phyloP scores from a whole-genome alignment of 2,329 filamentous ascomycete genomes.

The Graphium sp. region DNA sequence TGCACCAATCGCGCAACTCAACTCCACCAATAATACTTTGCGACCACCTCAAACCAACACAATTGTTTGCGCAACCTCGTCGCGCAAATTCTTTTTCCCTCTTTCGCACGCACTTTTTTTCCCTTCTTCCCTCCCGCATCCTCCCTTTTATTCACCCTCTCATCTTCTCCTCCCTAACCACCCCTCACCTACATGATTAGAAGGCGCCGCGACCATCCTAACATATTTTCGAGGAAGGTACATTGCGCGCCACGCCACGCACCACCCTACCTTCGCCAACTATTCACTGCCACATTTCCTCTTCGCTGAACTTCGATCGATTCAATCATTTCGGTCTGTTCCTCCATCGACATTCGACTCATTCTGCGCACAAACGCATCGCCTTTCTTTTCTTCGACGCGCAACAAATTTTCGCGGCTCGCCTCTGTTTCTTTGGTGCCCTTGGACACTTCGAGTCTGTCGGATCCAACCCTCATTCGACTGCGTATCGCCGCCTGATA shows the following conservation, averaged over 20 bases:
- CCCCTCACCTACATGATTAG: slow-evolving; percentile 1
- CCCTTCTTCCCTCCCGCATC: slow-evolving; percentile 1
- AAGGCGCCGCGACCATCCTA: too few species aligned
- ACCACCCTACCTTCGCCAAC: neutral
- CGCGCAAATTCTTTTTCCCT: neutral
- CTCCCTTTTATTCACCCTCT: slow-evolving; percentile 1
- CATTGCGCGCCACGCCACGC: slow-evolving; percentile 5
- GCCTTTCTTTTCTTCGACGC: too few species aligned
- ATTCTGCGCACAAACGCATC: neutral
- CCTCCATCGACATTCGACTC: neutral
- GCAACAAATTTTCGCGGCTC: too few species aligned
- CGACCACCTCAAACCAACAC: slow-evolving; percentile 1
- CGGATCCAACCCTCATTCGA: too few species aligned
- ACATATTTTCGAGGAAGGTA: slow-evolving; percentile 3
- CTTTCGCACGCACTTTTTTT: neutral
- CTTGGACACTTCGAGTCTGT: too few species aligned
- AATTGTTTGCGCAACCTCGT: slow-evolving; percentile 1
- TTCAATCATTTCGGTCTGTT: neutral
- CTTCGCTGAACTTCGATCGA: neutral
- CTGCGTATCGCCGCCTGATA: too few species aligned
- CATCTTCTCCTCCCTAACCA: slow-evolving; percentile 1
- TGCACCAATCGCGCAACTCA: neutral
- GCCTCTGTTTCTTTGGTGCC: too few species aligned
- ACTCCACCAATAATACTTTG: neutral
- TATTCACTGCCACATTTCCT: neutral